A percentile compares a stretch with the other conserved stretches of the same genome.
Conservation (phyloP, 208 protist species). For the Polymyxa betae region DNA sequence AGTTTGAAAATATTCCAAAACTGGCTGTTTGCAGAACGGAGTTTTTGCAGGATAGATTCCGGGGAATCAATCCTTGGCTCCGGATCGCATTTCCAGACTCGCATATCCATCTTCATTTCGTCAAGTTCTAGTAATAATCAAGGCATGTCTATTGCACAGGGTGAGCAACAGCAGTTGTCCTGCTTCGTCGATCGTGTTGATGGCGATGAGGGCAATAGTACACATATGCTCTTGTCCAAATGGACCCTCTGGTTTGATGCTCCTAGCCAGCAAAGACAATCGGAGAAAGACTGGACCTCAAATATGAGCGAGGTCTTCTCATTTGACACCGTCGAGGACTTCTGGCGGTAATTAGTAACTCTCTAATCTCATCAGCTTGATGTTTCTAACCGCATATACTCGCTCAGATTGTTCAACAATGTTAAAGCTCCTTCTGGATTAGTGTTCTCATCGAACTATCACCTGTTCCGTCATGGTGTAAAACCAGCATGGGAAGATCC, state of each 20-base stretch:
- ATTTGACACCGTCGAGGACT: conserved; percentile 41
- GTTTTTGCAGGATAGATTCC: no score
- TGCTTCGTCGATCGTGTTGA: not conserved
- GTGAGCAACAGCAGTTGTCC: no score
- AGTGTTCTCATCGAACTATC: not conserved
- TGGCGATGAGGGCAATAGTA: not conserved
- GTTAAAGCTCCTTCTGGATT: not conserved
- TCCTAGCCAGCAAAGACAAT: not conserved
- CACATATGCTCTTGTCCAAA: conserved; percentile 37
- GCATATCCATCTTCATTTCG: no score
- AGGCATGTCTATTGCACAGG: no score
- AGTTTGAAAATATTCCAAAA: no score
- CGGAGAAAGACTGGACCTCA: not conserved
- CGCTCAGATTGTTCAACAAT: conserved; percentile 22
- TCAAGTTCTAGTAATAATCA: no score
- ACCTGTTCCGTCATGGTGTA: conserved; percentile 41
- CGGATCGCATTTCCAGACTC: no score
- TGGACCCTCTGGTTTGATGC: conserved; percentile 44
- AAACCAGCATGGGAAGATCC: conserved; percentile 35
- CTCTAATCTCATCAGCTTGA: not conserved
- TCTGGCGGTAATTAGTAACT: conserved; percentile 15
- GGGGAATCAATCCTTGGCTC: no score
- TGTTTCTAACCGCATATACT: not conserved
- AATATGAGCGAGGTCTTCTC: conserved; percentile 26
- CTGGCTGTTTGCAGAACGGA: no score